Evolutionary conservation across 805 yeast species (phyloP), one percentile per base, ranked within the genome.

Genomic region (Metschnikowia chrysomelidarum): DNA sequence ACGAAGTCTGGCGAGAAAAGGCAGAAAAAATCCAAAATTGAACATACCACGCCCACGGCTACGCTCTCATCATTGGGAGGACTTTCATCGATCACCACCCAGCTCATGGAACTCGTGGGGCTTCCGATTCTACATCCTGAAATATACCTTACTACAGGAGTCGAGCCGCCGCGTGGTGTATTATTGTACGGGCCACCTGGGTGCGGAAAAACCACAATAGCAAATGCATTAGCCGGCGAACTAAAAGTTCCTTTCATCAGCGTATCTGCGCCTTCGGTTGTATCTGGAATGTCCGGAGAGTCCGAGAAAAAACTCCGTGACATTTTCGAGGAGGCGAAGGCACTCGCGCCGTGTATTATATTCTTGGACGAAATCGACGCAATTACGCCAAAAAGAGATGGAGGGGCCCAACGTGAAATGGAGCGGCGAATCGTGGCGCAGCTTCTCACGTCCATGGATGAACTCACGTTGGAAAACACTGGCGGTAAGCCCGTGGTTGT

Each of bases 231-330:
- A 15, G 98, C 98, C 1, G 96, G 96, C 19, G 96, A 91, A 54
- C 70, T 93, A 20, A 84, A 87, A 48, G 96, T 93, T 0, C 96
- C 98, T 0, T 93, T 93, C 54, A 78, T 93, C 12, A 82, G 84
- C 28, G 73, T 93, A 1, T 84, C 95, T 18, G 98, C 98, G 0
- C 98, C 98, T 1, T 82, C 95, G 2, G 87, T 93, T 7, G 98
- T 93, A 0, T 86, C 96, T 43, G 98, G 98, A 4, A 93, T 93
- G 98, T 87, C 96, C n/a, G 98, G 98, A 27, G 98, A 93, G 59
- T 80, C 91, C 44, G 98, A 93, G 59, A 93, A 93, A 67, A 89
- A 91, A 54, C 70, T 93, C 15, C 72, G 98, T 43, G 98, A 93
- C 40, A 68, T 91, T 24, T 91, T 91, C 54, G 96, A 88, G 24